phyloP scores from a whole-genome alignment of 179 eudicot species.

The Drosera spatulata region DNA sequence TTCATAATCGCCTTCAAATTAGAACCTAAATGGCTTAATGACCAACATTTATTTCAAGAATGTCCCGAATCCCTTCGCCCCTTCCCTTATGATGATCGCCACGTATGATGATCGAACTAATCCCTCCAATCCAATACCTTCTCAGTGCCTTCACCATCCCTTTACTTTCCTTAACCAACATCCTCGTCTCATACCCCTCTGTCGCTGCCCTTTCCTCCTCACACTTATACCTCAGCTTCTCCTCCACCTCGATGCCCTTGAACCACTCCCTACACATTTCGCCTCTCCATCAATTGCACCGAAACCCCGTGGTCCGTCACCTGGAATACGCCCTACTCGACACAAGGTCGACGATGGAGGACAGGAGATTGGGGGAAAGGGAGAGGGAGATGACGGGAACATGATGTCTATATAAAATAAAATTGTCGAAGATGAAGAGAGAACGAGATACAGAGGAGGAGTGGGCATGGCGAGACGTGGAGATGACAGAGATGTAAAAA shows the following conservation, averaged over 20 bases:
- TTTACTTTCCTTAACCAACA: slow-evolving; percentile 48
- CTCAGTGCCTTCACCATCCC: slow-evolving; percentile 18
- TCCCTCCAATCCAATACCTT: slow-evolving; percentile 95
- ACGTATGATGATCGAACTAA: slow-evolving; percentile 88
- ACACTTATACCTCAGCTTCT: slow-evolving; percentile 51
- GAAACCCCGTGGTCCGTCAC: slow-evolving; percentile 64
- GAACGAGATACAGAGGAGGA: no score
- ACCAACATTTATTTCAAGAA: no score
- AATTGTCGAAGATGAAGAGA: no score
- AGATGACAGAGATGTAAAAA: no score
- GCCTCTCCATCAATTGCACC: slow-evolving; percentile 27
- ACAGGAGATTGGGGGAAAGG: not conserved
- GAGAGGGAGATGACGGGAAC: slow-evolving; percentile 49
- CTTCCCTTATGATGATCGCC: slow-evolving; percentile 21
- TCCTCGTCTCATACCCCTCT: slow-evolving; percentile 86
- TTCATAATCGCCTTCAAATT: no score
- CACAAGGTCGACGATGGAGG: slow-evolving; percentile 29
- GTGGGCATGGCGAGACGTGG: no score
- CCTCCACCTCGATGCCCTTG: slow-evolving; percentile 29
- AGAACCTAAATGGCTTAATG: no score
- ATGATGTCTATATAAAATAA: no score
- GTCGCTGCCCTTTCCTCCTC: slow-evolving; percentile 41
- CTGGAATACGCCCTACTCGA: slow-evolving; percentile 82
- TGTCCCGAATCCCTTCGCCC: slow-evolving; percentile 29
- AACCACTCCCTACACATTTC: slow-evolving; percentile 52